phyloP scores from a whole-genome alignment of 176 grass and related monocot genomes.

The Urochloa ruziziensis region DNA sequence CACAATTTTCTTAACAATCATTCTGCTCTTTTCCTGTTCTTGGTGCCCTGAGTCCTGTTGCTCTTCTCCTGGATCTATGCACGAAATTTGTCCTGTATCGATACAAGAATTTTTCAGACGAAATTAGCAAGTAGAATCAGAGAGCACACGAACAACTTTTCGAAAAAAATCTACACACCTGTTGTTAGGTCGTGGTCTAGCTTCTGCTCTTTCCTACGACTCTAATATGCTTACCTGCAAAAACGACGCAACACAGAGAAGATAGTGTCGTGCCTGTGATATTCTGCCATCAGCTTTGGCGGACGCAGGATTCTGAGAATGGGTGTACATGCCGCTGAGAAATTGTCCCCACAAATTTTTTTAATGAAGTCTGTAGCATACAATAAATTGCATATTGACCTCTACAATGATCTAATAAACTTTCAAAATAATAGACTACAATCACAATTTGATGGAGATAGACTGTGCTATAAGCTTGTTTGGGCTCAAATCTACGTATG shows the following conservation, averaged over 20 bases:
- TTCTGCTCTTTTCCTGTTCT: slow-evolving; percentile 6
- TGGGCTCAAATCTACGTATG: no score
- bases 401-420: no score
- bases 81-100: not conserved
- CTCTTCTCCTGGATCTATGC: not conserved
- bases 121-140: not conserved
- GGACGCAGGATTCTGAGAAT: no score
- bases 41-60: not conserved
- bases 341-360: no score
- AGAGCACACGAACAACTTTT: not conserved
- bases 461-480: no score
- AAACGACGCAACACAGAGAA: not conserved
- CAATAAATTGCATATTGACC: no score
- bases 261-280: no score
- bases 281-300: no score
- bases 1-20: not conserved
- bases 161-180: not conserved
- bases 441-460: no score
- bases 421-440: no score
- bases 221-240: slow-evolving; percentile 1
- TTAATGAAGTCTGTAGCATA: no score
- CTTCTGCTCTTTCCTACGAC: not conserved
- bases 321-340: no score
- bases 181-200: not conserved
- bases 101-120: not conserved